Evolutionary conservation across 495 filamentous ascomycete species (phyloP), one percentile per base, ranked within the genome.

Genomic region (Hypoxylon cercidicola): DNA sequence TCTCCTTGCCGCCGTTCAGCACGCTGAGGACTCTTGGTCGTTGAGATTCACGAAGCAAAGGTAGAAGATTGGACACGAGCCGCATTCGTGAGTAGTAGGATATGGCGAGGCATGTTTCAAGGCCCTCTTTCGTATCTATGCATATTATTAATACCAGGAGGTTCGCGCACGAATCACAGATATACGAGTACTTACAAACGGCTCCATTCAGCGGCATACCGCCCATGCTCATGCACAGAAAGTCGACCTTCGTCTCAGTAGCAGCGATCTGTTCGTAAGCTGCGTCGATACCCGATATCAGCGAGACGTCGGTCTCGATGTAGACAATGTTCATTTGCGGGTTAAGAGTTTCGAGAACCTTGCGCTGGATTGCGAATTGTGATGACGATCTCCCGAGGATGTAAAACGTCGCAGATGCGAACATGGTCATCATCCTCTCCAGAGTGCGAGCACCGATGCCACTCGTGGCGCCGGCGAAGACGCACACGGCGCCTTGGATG

Each of bases 381-480:
- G 48, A 6, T 13, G 35, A 11, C 1, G 61, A 56, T n/a, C 65
- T 50, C 18, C 71, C 71, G n/a, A 65, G 32, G 15, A 74, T 20
- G 48, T 72, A 70, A 34, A 72, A 69, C 1, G 68, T 73, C 12
- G 73, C 44, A 7, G 43, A 20, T 8, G 40, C 25, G 5, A 75
- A 19, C 61, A 75, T 53, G 47, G 68, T 37, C 13, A 53, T 53
- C 43, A 72, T 19, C 16, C 47, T 57, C 30, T 70, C 25, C 15
- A 70, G 21, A 0, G 64, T 71, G 5, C 32, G 19, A n/a, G 44
- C 28, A 18, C 69, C 71, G 52, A 74, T 72, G 47, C 71, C 71
- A 46, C 62, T 62, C 4, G 71, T 74, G 4, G 69, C 71, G 16
- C 71, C 69, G n/a, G 49, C 55, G 35, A 74, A 74, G 11, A 74